Conservation (phyloP, 768 basidiomycete species). For the Mycena crocata region DNA sequence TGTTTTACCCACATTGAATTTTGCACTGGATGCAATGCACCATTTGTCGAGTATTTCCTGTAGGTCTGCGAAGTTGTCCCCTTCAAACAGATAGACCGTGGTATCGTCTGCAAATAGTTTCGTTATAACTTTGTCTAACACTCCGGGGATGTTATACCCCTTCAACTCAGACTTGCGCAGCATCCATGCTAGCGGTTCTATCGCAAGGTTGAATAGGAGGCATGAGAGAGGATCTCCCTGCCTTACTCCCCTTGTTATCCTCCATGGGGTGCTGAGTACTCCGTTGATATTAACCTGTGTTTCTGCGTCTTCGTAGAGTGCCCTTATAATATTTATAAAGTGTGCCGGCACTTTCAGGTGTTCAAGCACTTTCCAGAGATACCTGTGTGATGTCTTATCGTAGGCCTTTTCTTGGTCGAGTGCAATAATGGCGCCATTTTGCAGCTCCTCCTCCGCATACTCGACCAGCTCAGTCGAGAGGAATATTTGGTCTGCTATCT, state of each 20-base stretch:
- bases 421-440: constrained; percentile 22
- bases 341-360: neutral
- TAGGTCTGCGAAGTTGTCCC: constrained; percentile 41
- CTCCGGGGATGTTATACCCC: constrained; percentile 38
- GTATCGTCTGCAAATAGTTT: constrained; percentile 57
- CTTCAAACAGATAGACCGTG: constrained; percentile 44
- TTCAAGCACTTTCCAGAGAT: constrained; percentile 7
- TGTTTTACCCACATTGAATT: constrained; percentile 56
- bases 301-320: constrained; percentile 27
- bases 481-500: constrained; percentile 36
- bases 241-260: constrained; percentile 28
- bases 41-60: constrained; percentile 45
- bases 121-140: constrained; percentile 36
- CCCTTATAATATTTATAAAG: constrained; percentile 29
- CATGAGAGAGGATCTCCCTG: constrained; percentile 55
- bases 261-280: constrained; percentile 22
- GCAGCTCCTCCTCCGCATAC: constrained; percentile 16
- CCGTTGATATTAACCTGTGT: constrained; percentile 29
- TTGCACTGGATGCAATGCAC: constrained; percentile 53
- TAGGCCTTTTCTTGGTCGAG: too few relatives aligned
- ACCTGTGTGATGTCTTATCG: constrained; percentile 36
- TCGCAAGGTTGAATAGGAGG: constrained; percentile 53
- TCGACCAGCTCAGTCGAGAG: constrained; percentile 30
- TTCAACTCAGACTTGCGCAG: constrained; percentile 43
- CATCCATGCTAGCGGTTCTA: constrained; percentile 50